A percentile compares a stretch with the other conserved stretches of the same genome.
These are phyloP conservation scores for Parathielavia appendiculata DNA, from an alignment of 495 filamentous ascomycete genomes.

Conservation along the genomic window DNA sequence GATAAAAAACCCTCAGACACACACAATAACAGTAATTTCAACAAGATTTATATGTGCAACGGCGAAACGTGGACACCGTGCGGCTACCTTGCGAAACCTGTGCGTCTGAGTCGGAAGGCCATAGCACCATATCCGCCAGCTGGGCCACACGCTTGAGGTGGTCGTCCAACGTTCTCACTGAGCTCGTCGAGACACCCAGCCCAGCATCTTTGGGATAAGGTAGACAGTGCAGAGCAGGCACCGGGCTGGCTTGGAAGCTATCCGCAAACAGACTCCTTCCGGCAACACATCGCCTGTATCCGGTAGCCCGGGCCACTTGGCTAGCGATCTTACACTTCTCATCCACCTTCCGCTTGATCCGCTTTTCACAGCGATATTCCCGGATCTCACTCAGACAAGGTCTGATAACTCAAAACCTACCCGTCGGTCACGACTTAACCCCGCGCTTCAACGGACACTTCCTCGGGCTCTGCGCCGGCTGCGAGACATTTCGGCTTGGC, in stretches of 20 bases:
- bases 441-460: not conserved
- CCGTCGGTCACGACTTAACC: not conserved
- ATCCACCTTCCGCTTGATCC: not conserved
- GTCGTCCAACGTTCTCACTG: not conserved
- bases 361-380: not conserved
- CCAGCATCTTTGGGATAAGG: too few relatives aligned
- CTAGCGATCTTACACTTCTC: not conserved
- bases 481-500: constrained; percentile 16
- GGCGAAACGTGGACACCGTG: not conserved
- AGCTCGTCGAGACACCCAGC: not conserved
- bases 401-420: not conserved
- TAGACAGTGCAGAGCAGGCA: constrained; percentile 15
- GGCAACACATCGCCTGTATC: constrained; percentile 3
- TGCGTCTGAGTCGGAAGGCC: not conserved
- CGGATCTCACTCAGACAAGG: not conserved
- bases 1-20: not conserved
- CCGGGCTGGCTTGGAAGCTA: not conserved
- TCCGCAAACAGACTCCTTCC: constrained; percentile 18
- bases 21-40: not conserved
- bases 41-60: not conserved
- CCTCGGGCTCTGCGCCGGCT: constrained; percentile 6
- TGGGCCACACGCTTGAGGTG: not conserved
- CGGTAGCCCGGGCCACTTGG: not conserved
- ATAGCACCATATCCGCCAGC: too few relatives aligned
- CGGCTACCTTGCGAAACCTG: too few relatives aligned